phyloP scores from a whole-genome alignment of 345 rosid genomes.

The Ceriops decandra region DNA sequence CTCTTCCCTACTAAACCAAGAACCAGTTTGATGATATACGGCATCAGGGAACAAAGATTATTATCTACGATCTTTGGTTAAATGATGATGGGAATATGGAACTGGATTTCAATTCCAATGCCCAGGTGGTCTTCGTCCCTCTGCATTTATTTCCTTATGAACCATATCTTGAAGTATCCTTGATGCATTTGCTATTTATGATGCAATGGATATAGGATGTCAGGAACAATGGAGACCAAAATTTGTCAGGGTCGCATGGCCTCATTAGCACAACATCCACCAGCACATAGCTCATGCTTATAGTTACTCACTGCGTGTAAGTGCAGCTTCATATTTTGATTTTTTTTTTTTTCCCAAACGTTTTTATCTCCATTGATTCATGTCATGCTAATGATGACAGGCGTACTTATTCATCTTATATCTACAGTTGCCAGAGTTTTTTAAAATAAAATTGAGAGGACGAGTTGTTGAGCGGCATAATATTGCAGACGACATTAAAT shows the following conservation, averaged over 20 bases:
- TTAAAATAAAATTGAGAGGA: conserved; percentile 66
- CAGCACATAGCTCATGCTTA: conserved; percentile 7
- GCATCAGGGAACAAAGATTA: conserved; percentile 15
- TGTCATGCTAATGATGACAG: conserved; percentile 31
- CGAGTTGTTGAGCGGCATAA: conserved; percentile 63
- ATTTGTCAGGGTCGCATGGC: background rate
- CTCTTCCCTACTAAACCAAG: background rate
- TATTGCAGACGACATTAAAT: conserved; percentile 71
- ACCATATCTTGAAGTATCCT: background rate
- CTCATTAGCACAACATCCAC: background rate
- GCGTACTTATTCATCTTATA: conserved; percentile 74
- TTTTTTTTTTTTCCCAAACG: background rate
- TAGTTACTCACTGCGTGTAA: conserved; percentile 13
- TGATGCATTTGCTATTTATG: background rate
- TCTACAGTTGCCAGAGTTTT: conserved; percentile 58
- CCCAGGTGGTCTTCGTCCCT: background rate
- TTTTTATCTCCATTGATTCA: background rate
- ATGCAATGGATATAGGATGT: background rate
- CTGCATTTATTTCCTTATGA: background rate
- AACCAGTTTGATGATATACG: conserved; percentile 7
- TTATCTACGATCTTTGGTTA: conserved; percentile 13
- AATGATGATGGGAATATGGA: conserved; percentile 20
- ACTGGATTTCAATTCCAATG: conserved; percentile 14
- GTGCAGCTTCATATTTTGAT: background rate
- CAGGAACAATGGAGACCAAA: background rate